Evolutionary conservation across 129 eudicot genomes (phyloP), one percentile per base, ranked within the genome.

Genomic region (Tanacetum coccineum): DNA sequence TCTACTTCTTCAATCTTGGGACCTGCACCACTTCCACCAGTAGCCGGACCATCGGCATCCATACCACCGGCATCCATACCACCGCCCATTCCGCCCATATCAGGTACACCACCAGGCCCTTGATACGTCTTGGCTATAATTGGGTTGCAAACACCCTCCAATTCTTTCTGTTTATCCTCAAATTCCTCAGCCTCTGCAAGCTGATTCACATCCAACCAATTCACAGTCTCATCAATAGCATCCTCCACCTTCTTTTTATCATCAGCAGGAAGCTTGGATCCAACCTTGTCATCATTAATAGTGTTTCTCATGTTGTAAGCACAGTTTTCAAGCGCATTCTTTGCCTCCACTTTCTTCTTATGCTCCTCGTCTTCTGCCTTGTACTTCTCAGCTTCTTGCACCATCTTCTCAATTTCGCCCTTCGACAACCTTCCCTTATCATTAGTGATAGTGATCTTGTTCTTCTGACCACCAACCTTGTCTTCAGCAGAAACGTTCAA

Each of bases 401-500:
- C 70, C 73, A 78, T 85, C 76, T 69, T 81, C 59, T 76, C 25
- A 22, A 22, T 22, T 22, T 22, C 25, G 25, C 2, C 25, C 25
- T 22, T 22, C 25, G 25, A 22, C 25, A 22, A 22, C 25, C 25
- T 22, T 22, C 25, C 25, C 2, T 22, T 22, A 22, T 22, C 25
- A 22, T 22, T 22, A 22, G 25, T 79, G 17, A 85, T 80, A 15
- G 75, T 58, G 25, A 85, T 85, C 81, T 74, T 79, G 62, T 82
- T 85, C 80, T 79, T 81, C 65, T 76, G 80, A 12, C 91, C 87
- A 12, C 83, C 68, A 4, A 67, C 80, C 71, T 79, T 82, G 47
- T 85, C 87, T 71, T 82, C 91, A 3, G 85, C 83, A 13, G 87
- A 85, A 1, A 85, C 85, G n/a, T 76, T 74, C 46, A 82, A 45